A percentile compares a stretch with the other conserved stretches of the same genome.
These are phyloP conservation scores for Barnettozyma botsteinii DNA, from an alignment of 805 yeast species.

Conservation along the genomic window DNA sequence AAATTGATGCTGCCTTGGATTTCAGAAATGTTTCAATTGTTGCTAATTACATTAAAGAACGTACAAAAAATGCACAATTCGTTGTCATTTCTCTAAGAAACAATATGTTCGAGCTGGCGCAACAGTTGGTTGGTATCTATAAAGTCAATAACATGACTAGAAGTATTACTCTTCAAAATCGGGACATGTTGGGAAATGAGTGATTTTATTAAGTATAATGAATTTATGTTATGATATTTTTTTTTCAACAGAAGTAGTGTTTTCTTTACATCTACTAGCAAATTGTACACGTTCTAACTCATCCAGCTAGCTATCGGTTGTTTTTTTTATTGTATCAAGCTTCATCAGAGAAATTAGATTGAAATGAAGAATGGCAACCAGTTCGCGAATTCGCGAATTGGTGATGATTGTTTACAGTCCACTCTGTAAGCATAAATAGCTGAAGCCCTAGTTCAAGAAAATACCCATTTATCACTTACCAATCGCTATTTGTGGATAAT, in stretches of 20 bases:
- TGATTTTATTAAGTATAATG: not conserved
- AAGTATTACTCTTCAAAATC: slow-evolving; percentile 72
- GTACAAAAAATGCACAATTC: slow-evolving; percentile 95
- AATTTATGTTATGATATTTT: not conserved
- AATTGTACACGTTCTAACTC: no score
- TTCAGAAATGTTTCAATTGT: slow-evolving; percentile 95
- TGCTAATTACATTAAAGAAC: slow-evolving; percentile 92
- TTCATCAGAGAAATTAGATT: no score
- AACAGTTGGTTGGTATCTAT: slow-evolving; percentile 91
- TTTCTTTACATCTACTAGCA: not conserved
- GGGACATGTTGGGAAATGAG: slow-evolving; percentile 33
- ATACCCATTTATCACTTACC: no score
- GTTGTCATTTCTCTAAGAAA: slow-evolving; percentile 92
- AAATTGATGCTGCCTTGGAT: slow-evolving; percentile 97
- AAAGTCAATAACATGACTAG: slow-evolving; percentile 87
- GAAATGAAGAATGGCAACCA: no score
- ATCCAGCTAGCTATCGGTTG: no score
- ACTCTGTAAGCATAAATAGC: not conserved
- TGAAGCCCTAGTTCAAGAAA: no score
- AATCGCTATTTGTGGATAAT: not conserved
- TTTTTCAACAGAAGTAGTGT: no score
- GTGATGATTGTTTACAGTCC: no score
- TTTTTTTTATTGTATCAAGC: no score
- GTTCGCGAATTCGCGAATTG: no score
- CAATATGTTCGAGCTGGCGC: slow-evolving; percentile 96